Evolutionary conservation across 345 rosid species (phyloP).

Genomic region (Gynandropsis gynandra): DNA sequence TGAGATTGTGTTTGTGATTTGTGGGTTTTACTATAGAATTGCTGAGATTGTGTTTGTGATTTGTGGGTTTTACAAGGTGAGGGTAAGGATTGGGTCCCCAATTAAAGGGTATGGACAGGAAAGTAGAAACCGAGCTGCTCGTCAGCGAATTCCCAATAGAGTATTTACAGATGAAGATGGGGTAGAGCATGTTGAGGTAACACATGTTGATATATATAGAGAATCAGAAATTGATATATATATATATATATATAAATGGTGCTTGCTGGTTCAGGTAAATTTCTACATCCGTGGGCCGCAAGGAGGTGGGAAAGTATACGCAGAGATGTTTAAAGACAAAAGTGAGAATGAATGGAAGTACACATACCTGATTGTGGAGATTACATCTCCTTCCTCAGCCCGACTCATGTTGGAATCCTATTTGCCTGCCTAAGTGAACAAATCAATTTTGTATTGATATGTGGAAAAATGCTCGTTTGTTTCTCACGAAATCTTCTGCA

Average conservation of each 20-base stretch:
- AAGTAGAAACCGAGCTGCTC: constrained; percentile 90
- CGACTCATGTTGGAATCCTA: too few species aligned
- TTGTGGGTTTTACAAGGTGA: constrained; percentile 44
- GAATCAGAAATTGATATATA: background rate
- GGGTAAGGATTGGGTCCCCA: constrained; percentile 94
- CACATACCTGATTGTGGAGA: too few species aligned
- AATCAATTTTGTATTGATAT: too few species aligned
- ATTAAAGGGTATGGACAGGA: constrained; percentile 97
- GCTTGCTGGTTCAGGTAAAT: constrained; percentile 39
- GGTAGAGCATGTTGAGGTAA: constrained; percentile 89
- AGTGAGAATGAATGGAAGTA: too few species aligned
- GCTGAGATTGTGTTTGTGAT: constrained; percentile 7
- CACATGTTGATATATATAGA: background rate
- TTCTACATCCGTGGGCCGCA: constrained; percentile 89
- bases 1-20: too few species aligned
- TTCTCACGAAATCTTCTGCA: too few species aligned
- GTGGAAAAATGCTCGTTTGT: too few species aligned
- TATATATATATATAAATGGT: too few species aligned
- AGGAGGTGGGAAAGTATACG: constrained; percentile 83
- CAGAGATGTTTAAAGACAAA: constrained; percentile 83
- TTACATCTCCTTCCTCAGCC: too few species aligned
- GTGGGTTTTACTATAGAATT: too few species aligned
- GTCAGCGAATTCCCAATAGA: constrained; percentile 83
- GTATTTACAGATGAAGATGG: constrained; percentile 85
- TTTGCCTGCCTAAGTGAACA: too few species aligned